Conservation (phyloP, 2,329 filamentous ascomycete species). For the Clonostachys sp. region DNA sequence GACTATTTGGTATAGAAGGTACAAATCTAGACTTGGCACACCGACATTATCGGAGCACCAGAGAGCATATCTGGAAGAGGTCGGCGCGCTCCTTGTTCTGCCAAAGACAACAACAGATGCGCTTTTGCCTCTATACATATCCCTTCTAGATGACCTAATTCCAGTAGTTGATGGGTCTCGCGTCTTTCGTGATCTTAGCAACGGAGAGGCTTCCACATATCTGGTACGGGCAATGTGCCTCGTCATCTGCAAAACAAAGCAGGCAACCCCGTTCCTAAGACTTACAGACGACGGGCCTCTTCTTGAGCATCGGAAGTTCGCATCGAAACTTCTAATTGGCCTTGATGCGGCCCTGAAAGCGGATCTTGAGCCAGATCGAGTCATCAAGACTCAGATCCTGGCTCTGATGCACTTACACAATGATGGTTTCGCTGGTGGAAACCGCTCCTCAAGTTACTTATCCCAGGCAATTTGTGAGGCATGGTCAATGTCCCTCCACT, state of each 20-base stretch:
- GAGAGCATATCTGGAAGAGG: constrained; percentile 7
- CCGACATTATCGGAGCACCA: constrained; percentile 4
- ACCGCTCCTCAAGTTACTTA: constrained; percentile 11
- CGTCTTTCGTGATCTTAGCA: constrained; percentile 9
- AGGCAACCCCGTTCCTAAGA: constrained; percentile 13
- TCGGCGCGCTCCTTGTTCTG: constrained; percentile 6
- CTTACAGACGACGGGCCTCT: constrained; percentile 5
- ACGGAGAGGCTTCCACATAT: constrained; percentile 9
- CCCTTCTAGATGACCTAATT: constrained; percentile 8
- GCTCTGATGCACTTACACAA: constrained; percentile 16
- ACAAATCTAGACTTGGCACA: constrained; percentile 1
- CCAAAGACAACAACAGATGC: constrained; percentile 7
- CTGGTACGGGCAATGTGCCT: constrained; percentile 14
- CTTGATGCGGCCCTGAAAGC: constrained; percentile 15
- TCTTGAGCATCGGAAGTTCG: constrained; percentile 8
- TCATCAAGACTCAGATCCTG: constrained; percentile 13
- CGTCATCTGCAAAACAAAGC: constrained; percentile 12
- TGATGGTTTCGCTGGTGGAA: constrained; percentile 11
- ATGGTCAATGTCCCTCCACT: constrained; percentile 13
- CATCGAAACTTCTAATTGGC: constrained; percentile 7
- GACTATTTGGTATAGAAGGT: constrained; percentile 7
- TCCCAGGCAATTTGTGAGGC: constrained; percentile 15
- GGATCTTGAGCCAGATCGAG: constrained; percentile 12
- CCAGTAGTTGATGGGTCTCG: constrained; percentile 7
- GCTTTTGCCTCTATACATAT: constrained; percentile 7